Conservation (phyloP, 805 yeast species). For the Hemisphaericaspora nanyangensis region DNA sequence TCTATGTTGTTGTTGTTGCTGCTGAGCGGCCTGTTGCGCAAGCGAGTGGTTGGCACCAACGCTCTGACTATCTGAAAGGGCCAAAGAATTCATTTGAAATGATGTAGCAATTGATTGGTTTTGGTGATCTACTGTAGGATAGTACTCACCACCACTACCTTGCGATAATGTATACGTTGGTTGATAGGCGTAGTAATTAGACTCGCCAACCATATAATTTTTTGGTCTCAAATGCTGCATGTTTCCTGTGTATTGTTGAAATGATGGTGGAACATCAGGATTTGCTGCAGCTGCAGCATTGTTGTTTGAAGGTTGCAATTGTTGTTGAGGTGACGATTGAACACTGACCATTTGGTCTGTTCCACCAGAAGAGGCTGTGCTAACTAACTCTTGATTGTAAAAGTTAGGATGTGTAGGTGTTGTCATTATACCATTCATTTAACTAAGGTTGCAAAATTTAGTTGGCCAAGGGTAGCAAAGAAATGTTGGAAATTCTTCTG, state of each 20-base stretch:
- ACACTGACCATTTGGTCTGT: constrained; percentile 5
- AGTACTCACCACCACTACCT: background rate
- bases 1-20: constrained; percentile 5
- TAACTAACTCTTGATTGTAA: constrained; percentile 6
- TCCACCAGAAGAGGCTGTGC: constrained; percentile 5
- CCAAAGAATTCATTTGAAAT: background rate
- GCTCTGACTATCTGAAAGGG: background rate
- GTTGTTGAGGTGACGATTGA: background rate
- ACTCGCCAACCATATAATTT: constrained; percentile 5
- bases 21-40: constrained; percentile 4
- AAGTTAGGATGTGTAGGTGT: constrained; percentile 8
- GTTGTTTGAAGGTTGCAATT: background rate
- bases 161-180: constrained; percentile 4
- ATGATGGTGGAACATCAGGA: background rate
- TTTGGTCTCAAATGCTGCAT: constrained; percentile 5
- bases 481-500: background rate
- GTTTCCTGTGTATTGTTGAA: background rate
- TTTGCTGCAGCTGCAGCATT: background rate
- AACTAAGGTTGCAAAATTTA: background rate
- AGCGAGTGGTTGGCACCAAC: background rate
- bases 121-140: background rate
- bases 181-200: constrained; percentile 5
- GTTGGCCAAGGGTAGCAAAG: background rate
- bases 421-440: constrained; percentile 10
- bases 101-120: constrained; percentile 4